Percentiles rank a stretch among this genome's conserved stretches.
Conservation (phyloP, 75 land plant genomes). For the Picea glauca region DNA sequence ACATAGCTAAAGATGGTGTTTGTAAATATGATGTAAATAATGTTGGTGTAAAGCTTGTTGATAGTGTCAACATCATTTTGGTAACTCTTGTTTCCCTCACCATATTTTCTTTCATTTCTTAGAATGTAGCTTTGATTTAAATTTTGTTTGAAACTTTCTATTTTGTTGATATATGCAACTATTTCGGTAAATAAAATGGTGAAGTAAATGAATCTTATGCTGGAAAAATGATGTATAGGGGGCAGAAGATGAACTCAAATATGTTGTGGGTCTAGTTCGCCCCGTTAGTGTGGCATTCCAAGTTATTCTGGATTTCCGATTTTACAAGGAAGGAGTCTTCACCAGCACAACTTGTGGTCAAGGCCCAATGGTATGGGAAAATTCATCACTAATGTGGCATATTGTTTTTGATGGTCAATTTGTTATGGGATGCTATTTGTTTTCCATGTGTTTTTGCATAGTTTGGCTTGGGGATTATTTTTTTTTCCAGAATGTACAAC, state of each 20-base stretch:
- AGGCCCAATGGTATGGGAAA: slow-evolving; percentile 48
- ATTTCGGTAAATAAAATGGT: too few species aligned
- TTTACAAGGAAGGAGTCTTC: slow-evolving; percentile 79
- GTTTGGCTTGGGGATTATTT: too few species aligned
- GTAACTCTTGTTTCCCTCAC: slow-evolving; percentile 20
- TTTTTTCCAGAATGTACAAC: too few species aligned
- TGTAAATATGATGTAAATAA: slow-evolving; percentile 60
- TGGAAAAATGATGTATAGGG: slow-evolving; percentile 20
- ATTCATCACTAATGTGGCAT: neutral
- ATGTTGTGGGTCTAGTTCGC: slow-evolving; percentile 72
- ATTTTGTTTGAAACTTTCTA: too few species aligned
- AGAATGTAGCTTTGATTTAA: too few species aligned
- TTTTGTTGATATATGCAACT: too few species aligned
- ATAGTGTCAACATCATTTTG: slow-evolving; percentile 87
- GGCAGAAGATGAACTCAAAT: slow-evolving; percentile 82
- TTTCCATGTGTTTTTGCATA: too few species aligned
- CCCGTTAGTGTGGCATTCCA: slow-evolving; percentile 94
- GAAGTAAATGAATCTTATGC: too few species aligned
- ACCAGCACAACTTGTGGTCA: slow-evolving; percentile 54
- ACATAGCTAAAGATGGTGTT: slow-evolving; percentile 57
- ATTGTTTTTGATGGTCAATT: too few species aligned
- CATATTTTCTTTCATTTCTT: too few species aligned
- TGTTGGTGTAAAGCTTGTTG: slow-evolving; percentile 72
- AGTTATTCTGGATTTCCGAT: slow-evolving; percentile 56
- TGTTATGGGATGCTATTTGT: too few species aligned